Percentiles rank a stretch among this genome's conserved stretches.
Conservation (phyloP, 306 rosid species). For the Astragalus glycyphyllos region DNA sequence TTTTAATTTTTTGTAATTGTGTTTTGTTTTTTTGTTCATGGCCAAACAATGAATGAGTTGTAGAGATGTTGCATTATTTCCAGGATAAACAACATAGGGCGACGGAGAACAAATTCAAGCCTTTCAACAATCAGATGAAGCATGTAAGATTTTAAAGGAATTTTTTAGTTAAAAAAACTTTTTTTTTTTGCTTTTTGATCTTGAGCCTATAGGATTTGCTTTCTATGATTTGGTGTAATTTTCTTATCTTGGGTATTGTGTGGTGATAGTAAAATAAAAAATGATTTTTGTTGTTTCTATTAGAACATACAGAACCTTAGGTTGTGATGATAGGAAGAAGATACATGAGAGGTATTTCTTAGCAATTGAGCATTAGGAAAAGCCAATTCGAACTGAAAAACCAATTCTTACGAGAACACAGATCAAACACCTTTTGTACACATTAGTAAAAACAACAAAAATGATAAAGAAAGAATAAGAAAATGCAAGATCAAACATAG, state of each 20-base stretch:
- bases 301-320: too few species aligned
- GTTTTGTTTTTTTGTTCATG: background rate
- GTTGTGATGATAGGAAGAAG: too few species aligned
- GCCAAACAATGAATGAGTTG: background rate
- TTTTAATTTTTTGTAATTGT: background rate
- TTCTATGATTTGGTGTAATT: background rate
- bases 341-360: too few species aligned
- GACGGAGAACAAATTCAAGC: constrained; percentile 50
- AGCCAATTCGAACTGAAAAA: too few species aligned
- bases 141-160: constrained; percentile 63
- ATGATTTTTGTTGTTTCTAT: too few species aligned
- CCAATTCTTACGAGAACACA: too few species aligned
- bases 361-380: too few species aligned
- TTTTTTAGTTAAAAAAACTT: too few species aligned
- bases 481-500: too few species aligned
- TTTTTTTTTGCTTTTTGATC: constrained; percentile 13
- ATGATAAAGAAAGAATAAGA: too few species aligned
- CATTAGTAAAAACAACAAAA: too few species aligned
- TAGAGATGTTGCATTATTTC: constrained; percentile 44
- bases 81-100: constrained; percentile 58
- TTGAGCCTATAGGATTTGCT: background rate
- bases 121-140: constrained; percentile 46
- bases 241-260: background rate
- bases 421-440: too few species aligned
- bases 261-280: background rate